Evolutionary conservation across 2,329 filamentous ascomycete genomes (phyloP), one percentile per base, ranked within the genome.

Genomic region (Trichophyton benhamiae): DNA sequence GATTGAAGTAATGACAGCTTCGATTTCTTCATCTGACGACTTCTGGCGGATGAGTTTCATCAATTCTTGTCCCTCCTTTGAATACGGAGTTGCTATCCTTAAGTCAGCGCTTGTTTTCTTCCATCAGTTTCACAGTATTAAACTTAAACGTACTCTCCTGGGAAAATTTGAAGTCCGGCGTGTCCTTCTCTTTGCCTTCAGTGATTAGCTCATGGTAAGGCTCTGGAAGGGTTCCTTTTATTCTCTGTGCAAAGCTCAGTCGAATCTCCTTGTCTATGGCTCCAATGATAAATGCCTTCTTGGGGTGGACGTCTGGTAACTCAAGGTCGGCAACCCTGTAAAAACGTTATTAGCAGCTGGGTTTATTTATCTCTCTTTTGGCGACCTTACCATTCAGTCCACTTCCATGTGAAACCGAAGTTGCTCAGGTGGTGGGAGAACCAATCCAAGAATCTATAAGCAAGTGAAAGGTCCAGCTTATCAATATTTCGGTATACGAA

Each of bases 341-440:
- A 61, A 59, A 59, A 64, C 58, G 17, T 42, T 7, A 17, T 52
- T 20, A 20, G 20, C 17, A 30, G 38, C 17, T 13, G 15, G 25
- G 57, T 27, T 33, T 27, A 38, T 17, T 8, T 2, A 8, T n/a
- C n/a, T 17, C 25, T 20, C 2, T 33, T 46, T 13, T 9, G 42
- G 33, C 11, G 38, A 48, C 75, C 79, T 68, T 74, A 84, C 94
- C 94, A 99, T 76, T 99, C 94, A 15, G 88, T 87, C 94, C 94
- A 99, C 76, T 97, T 97, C 94, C 94, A 99, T 8, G 94, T 94
- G 72, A 97, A 99, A 60, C 95, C 94, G 72, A 99, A 99, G 77
- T 99, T 99, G 77, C 91, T 96, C 66, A 99, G 78, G 77, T 99
- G 94, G 73, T 99, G 94, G 17, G 92, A 84, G 71, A 99, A 99